These are phyloP conservation scores for Aspergillus sp. DNA, from an alignment of 2,329 filamentous ascomycete genomes.

Conservation along the genomic window DNA sequence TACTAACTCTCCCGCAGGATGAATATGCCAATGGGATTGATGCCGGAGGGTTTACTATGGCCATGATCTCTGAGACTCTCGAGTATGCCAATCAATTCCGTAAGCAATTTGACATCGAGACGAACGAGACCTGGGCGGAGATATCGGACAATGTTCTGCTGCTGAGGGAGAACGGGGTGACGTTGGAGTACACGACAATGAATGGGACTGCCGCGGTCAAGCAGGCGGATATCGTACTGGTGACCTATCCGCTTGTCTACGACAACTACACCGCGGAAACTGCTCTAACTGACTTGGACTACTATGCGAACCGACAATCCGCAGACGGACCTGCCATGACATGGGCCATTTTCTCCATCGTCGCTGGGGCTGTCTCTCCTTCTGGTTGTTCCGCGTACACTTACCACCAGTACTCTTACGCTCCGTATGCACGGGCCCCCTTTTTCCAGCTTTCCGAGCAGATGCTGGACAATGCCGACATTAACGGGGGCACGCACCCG, in stretches of 20 bases:
- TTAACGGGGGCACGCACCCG: conserved; percentile 66
- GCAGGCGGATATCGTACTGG: conserved; percentile 68
- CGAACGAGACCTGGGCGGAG: conserved; percentile 59
- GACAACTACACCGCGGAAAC: conserved; percentile 52
- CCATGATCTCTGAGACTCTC: conserved; percentile 58
- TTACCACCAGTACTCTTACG: conserved; percentile 63
- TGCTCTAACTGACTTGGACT: conserved; percentile 61
- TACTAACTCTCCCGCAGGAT: conserved; percentile 41
- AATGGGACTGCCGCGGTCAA: conserved; percentile 67
- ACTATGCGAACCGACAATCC: conserved; percentile 69
- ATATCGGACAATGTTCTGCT: conserved; percentile 58
- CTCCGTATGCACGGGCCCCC: conserved; percentile 65
- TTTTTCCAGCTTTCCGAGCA: conserved; percentile 74
- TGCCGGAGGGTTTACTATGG: conserved; percentile 69
- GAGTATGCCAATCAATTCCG: conserved; percentile 59
- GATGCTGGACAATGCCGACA: conserved; percentile 58
- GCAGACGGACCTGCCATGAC: conserved; percentile 71
- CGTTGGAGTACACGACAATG: conserved; percentile 65
- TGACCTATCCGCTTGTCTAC: conserved; percentile 65
- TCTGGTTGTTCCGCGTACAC: conserved; percentile 69
- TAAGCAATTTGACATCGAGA: conserved; percentile 52
- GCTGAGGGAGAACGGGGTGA: conserved; percentile 59
- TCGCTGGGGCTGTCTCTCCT: conserved; percentile 63
- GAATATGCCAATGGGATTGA: conserved; percentile 69
- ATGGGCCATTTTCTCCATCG: conserved; percentile 67